Evolutionary conservation across 345 rosid genomes (phyloP), one percentile per base, ranked within the genome.

Genomic region (Euphorbia peplus): DNA sequence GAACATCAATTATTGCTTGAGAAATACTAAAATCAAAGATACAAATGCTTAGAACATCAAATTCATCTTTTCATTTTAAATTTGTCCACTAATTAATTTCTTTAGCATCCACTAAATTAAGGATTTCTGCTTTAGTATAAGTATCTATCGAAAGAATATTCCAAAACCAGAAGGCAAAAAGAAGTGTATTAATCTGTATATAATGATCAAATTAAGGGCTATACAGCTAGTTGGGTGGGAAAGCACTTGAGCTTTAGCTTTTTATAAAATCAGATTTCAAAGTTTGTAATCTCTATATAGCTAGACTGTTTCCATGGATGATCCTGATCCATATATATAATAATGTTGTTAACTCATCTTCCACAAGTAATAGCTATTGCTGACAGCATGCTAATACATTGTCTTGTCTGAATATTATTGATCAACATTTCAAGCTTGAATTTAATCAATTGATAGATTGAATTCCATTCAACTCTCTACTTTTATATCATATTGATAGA

Each of bases 281-380:
- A 65, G 71, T 71, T 69, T 48, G 76, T 4, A 13, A 13, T 22
- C 18, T 18, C 22, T 25, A 66, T 39, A 71, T 75, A 78, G 73
- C 48, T n/a, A n/a, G n/a, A n/a, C n/a, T n/a, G n/a, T n/a, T n/a
- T n/a, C n/a, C n/a, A n/a, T n/a, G n/a, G n/a, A n/a, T n/a, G n/a
- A n/a, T 9, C 15, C 73, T 8, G 12, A 18, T 67, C 72, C 78
- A 68, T 82, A n/a, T n/a, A n/a, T n/a, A n/a, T 57, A 2, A 32
- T 32, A 32, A 69, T 47, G 32, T 79, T 78, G 77, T 76, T 74
- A 48, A 70, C 79, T 86, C 87, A 86, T 83, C 75, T 70, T 78
- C 87, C 90, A 86, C 84, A 69, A 83, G 18, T 70, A 78, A 86
- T 82, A 82, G 79, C 68, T 47, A 61, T 4, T 60, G 18, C 65